A percentile compares a stretch with the other conserved stretches of the same genome.
Conservation (phyloP, 2,329 filamentous ascomycete genomes). For the Saccharata proteae region DNA sequence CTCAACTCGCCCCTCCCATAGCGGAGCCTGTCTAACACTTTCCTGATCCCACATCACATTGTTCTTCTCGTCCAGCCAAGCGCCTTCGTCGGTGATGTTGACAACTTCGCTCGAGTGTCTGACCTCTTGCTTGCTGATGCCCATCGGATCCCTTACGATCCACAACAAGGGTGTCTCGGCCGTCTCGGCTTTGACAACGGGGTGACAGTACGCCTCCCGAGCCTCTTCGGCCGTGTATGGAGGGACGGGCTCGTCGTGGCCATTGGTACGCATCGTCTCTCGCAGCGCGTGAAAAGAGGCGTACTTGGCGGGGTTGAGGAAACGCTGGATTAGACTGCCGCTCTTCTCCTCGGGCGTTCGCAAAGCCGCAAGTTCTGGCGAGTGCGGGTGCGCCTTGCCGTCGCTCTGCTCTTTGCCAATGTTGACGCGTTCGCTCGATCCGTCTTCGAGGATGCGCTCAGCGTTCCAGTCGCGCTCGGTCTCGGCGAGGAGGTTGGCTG, state of each 20-base stretch:
- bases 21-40: too few relatives aligned
- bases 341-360: constrained; percentile 4
- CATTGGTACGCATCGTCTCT: constrained; percentile 11
- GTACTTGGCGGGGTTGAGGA: constrained; percentile 8
- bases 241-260: constrained; percentile 11
- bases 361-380: constrained; percentile 1
- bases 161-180: constrained; percentile 32
- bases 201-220: constrained; percentile 32
- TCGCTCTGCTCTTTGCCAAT: not conserved
- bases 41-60: constrained; percentile 22
- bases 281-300: constrained; percentile 12
- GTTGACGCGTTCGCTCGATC: constrained; percentile 7
- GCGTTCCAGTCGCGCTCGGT: constrained; percentile 36
- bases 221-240: constrained; percentile 16
- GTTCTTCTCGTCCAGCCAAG: constrained; percentile 33
- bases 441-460: constrained; percentile 6
- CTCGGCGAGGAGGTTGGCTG: constrained; percentile 24
- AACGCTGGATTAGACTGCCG: constrained; percentile 4
- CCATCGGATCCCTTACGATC: constrained; percentile 34
- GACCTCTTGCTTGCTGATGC: constrained; percentile 31
- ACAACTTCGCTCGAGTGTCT: constrained; percentile 24
- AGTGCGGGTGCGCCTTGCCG: constrained; percentile 1
- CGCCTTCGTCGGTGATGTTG: constrained; percentile 32
- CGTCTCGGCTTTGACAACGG: constrained; percentile 29
- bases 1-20: too few relatives aligned